phyloP scores from a whole-genome alignment of 1,139 yeast species.

The Yamadazyma oceani region DNA sequence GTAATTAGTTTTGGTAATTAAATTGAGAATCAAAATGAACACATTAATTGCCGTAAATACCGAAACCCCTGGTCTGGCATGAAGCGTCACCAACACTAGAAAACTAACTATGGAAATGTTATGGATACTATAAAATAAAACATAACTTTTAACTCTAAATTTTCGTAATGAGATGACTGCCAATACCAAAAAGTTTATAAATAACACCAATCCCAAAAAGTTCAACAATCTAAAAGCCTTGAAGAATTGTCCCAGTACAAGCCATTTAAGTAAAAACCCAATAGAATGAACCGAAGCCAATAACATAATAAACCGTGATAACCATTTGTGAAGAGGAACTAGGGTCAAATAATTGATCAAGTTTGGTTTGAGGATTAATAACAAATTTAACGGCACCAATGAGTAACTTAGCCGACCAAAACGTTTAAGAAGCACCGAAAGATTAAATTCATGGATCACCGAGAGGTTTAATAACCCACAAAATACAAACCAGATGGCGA shows the following conservation, averaged over 20 bases:
- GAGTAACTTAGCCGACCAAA: conserved; percentile 65
- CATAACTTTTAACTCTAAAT: conserved; percentile 26
- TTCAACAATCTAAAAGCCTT: conserved; percentile 51
- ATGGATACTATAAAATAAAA: conserved; percentile 35
- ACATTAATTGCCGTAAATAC: conserved; percentile 21
- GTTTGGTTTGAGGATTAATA: conserved; percentile 59
- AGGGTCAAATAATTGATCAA: conserved; percentile 51
- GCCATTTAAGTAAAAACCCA: conserved; percentile 55
- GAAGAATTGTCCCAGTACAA: conserved; percentile 27
- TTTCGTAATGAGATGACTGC: conserved; percentile 52
- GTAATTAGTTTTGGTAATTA: conserved; percentile 18
- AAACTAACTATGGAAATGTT: conserved; percentile 31
- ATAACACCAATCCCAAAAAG: conserved; percentile 60
- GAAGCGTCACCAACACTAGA: conserved; percentile 33
- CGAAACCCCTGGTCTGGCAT: conserved; percentile 46
- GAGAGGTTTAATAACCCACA: neutral
- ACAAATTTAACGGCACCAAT: conserved; percentile 62
- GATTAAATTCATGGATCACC: conserved; percentile 10
- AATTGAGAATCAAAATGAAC: conserved; percentile 24
- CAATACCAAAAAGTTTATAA: conserved; percentile 43
- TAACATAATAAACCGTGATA: conserved; percentile 61
- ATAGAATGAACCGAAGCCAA: conserved; percentile 56
- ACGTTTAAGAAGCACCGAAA: conserved; percentile 32
- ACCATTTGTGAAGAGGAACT: conserved; percentile 74
- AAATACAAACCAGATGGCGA: neutral